Percentiles rank a stretch among this genome's conserved stretches.
phyloP scores from a whole-genome alignment of 1,284 basidiomycete species.

The Sphagnurus paluster region DNA sequence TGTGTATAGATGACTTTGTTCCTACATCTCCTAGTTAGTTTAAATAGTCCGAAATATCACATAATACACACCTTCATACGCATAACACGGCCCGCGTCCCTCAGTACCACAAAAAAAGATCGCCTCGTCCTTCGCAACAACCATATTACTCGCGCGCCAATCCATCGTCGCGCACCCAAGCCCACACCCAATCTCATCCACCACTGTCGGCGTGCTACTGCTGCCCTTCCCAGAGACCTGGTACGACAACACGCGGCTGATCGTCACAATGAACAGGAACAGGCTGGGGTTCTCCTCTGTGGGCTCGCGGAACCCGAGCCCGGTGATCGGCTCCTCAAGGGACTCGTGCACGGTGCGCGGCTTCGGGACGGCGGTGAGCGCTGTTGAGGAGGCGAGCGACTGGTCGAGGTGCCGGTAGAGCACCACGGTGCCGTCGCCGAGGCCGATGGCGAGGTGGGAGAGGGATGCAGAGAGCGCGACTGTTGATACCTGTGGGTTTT shows the following conservation, averaged over 20 bases:
- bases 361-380: constrained; percentile 77
- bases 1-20: constrained; percentile 68
- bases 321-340: constrained; percentile 85
- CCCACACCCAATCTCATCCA: constrained; percentile 87
- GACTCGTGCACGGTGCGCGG: constrained; percentile 79
- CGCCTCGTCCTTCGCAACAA: constrained; percentile 91
- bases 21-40: constrained; percentile 37
- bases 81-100: constrained; percentile 84
- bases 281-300: constrained; percentile 49
- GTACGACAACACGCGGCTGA: constrained; percentile 77
- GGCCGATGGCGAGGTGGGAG: constrained; percentile 85
- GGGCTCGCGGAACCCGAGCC: constrained; percentile 83
- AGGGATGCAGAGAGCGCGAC: constrained; percentile 82
- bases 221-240: constrained; percentile 77
- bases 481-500: constrained; percentile 79
- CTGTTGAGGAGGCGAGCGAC: constrained; percentile 68
- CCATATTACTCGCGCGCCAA: constrained; percentile 68
- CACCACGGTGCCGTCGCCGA: constrained; percentile 94
- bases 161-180: constrained; percentile 86
- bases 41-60: neutral
- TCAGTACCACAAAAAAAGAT: constrained; percentile 87
- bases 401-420: constrained; percentile 91
- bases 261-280: constrained; percentile 87
- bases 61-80: constrained; percentile 75
- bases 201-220: constrained; percentile 62